Percentiles rank a stretch among this genome's conserved stretches.
Evolutionary conservation across 345 rosid species (phyloP).

Genomic region (Cardamine occulta): DNA sequence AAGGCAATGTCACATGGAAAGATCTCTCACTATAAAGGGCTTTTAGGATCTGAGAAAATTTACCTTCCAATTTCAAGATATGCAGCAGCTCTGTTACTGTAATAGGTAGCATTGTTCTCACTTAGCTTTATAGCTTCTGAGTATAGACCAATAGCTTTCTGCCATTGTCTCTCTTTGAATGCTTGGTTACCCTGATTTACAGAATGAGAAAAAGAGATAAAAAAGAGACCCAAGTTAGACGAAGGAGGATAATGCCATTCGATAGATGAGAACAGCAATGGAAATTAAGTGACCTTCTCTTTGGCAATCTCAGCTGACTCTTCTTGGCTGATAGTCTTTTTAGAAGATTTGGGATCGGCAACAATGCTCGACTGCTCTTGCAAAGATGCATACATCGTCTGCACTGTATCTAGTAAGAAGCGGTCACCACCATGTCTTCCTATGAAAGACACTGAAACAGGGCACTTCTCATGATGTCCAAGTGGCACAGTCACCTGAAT

Average conservation of each 20-base stretch:
- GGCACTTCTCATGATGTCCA: constrained; percentile 71
- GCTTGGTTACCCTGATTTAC: constrained; percentile 87
- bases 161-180: constrained; percentile 84
- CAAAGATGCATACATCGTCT: constrained; percentile 64
- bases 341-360: constrained; percentile 54
- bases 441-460: constrained; percentile 80
- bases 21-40: background rate
- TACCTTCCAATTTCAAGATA: constrained; percentile 85
- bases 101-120: constrained; percentile 83
- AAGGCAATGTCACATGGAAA: constrained; percentile 27
- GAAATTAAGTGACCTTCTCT: constrained; percentile 69
- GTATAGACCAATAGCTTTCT: constrained; percentile 77
- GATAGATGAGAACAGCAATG: background rate
- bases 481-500: constrained; percentile 76
- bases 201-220: background rate
- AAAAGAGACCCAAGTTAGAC: background rate
- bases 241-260: constrained; percentile 7
- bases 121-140: constrained; percentile 87
- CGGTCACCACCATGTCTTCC: constrained; percentile 89
- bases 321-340: constrained; percentile 51
- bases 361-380: constrained; percentile 66
- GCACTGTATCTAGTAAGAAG: constrained; percentile 78
- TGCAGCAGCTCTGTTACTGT: constrained; percentile 97
- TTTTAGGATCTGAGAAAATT: constrained; percentile 18
- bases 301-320: constrained; percentile 80